Conservation (phyloP, 179 eudicot genomes). For the Nepenthes alata region DNA sequence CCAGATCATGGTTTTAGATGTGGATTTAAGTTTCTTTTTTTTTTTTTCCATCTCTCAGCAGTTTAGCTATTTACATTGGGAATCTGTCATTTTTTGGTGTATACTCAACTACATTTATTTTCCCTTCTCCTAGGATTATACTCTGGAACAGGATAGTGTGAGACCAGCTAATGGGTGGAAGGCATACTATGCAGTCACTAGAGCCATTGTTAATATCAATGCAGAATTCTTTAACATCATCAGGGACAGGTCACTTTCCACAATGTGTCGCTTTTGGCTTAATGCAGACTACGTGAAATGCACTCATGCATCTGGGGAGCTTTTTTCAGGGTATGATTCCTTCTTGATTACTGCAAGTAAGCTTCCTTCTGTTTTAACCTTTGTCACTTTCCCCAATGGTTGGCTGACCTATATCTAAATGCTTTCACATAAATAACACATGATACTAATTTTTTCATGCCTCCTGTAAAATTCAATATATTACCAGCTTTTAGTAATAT, state of each 20-base stretch:
- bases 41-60: neutral
- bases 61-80: neutral
- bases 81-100: neutral
- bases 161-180: slow-evolving; percentile 90
- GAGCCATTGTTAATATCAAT: slow-evolving; percentile 72
- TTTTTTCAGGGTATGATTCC: slow-evolving; percentile 56
- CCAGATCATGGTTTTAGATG: too few relatives aligned
- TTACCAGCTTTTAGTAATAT: too few relatives aligned
- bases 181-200: slow-evolving; percentile 95
- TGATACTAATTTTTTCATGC: too few relatives aligned
- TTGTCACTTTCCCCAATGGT: neutral
- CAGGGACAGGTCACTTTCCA: slow-evolving; percentile 68
- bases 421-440: too few relatives aligned
- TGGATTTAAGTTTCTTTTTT: neutral
- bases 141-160: slow-evolving; percentile 69
- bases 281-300: slow-evolving; percentile 93
- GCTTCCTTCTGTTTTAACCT: neutral
- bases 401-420: neutral
- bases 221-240: slow-evolving; percentile 66
- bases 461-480: too few relatives aligned
- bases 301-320: slow-evolving; percentile 72
- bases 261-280: slow-evolving; percentile 88
- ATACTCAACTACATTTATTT: slow-evolving; percentile 4
- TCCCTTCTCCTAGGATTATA: slow-evolving; percentile 60
- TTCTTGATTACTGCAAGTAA: neutral